Base-by-base conservation (phyloP, 768 basidiomycete genomes). In the Candolleomyces eurysporus region DNA sequence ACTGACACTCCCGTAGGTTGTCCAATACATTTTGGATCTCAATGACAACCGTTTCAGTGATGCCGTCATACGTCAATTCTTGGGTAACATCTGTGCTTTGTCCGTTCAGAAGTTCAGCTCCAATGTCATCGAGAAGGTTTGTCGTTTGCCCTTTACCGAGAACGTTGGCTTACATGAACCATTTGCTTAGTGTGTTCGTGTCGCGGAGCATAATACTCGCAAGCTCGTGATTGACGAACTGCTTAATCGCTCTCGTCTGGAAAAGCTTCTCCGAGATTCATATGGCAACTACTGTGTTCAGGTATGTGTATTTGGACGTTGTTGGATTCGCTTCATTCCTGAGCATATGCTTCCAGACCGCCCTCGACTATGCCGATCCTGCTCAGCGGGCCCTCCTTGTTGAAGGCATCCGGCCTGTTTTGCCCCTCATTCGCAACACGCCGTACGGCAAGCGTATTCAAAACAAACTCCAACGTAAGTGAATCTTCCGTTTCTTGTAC, bases 61-160 rank as follows among this genome's bases (percentile, higher is more conserved):
- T 76, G 96, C 83, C 53, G 92, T 99, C 67, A 98, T 98, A 68
- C 89, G 96, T 64, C 97, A 98, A 71, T 99, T 98, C 76, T 80
- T 92, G 57, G 97, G 97, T 68, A 98, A 99, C 70, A 93, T 98
- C 62, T 98, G 96, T 73, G 94, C 94, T 5, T 79, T 99, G 57
- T 98, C 96, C 5, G 96, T 98, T 16, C 97, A 99, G 75, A 99
- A 99, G 78, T 99, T 99, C 78, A 96, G 94, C 64, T 98, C 96
- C 63, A 99, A 99, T 73, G 97, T 99, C 62, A 96, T 97, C 64
- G 96, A 97, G 78, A 97, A 97, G 84, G 91, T 90, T 43, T 10
- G 75, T 63, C 30, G 48, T 42, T 57, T 50, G 48, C 50, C 60
- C 11, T 30, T 39, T 51, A 7, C 59, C 31, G 22, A n/a, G 50